Conservation (phyloP, 2,329 filamentous ascomycete species). For the Lachnellula occidentalis region DNA sequence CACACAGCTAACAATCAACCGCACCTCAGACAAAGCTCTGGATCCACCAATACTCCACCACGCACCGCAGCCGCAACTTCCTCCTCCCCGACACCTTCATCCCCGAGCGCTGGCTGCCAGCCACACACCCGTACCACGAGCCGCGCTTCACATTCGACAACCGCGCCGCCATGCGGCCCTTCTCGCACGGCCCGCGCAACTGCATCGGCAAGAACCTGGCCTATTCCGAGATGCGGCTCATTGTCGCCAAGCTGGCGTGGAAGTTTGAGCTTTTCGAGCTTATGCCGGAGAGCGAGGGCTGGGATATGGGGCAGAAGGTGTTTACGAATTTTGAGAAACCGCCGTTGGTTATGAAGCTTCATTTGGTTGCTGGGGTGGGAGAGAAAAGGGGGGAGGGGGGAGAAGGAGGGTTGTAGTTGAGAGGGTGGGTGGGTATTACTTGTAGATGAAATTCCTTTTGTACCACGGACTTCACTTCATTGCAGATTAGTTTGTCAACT, state of each 20-base stretch:
- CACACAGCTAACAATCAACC: background rate
- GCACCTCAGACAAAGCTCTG: background rate
- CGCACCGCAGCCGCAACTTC: conserved; percentile 3
- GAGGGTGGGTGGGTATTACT: no score
- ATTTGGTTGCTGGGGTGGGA: no score
- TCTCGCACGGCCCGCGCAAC: conserved; percentile 6
- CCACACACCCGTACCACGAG: background rate
- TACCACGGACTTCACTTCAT: no score
- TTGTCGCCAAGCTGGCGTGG: conserved; percentile 9
- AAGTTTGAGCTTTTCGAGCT: conserved; percentile 9
- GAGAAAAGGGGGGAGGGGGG: no score
- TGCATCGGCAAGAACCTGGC: conserved; percentile 9
- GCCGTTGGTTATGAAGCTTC: background rate
- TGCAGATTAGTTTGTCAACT: no score
- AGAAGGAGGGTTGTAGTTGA: no score
- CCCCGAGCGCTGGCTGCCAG: conserved; percentile 29
- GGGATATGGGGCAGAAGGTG: conserved; percentile 4
- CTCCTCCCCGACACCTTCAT: conserved; percentile 5
- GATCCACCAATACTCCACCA: background rate
- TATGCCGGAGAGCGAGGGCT: conserved; percentile 3
- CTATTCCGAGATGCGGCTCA: conserved; percentile 12
- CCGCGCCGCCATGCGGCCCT: conserved; percentile 2
- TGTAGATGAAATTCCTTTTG: no score
- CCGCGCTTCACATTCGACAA: conserved; percentile 2
- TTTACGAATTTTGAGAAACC: conserved; percentile 10